Evolutionary conservation across 2,329 filamentous ascomycete genomes (phyloP), one percentile per base, ranked within the genome.

Genomic region (Talaromyces sp.): DNA sequence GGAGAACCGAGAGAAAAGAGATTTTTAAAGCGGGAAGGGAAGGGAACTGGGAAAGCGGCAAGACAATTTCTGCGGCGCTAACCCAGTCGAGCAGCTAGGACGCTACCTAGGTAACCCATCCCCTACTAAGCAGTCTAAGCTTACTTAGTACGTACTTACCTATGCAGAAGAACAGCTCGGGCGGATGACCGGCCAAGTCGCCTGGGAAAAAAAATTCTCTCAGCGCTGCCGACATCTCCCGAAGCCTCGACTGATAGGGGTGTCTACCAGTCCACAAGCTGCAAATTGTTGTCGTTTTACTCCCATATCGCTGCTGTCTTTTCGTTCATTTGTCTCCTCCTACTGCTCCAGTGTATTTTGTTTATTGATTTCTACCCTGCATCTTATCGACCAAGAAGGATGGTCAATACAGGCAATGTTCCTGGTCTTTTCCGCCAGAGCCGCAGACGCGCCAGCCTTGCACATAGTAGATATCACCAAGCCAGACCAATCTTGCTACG

Each of bases 181-280:
- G 31, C 50, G 50, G 50, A 54, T 54, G 50, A 16, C 50, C 50
- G 50, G 50, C 50, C 50, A 54, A 54, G 50, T 28, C 46, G 46
- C 37, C 44, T 18, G 37, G 44, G 52, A 50, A 31, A 60, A 60
- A 60, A 60, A n/a, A n/a, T n/a, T 60, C 52, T 52, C 58, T 60
- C 58, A 60, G 58, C 33, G 57, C 57, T 66, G 72, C 74, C 74
- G 75, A 75, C 69, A 73, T 76, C 71, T 76, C 73, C 75, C 75
- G 75, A 76, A 69, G 67, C 60, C 61, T 50, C 64, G 62, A 61
- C 25, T 28, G 48, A 28, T 33, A 52, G 48, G 48, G 46, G 46
- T 21, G 6, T 46, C 42, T 46, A 48, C 23, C 16, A n/a, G 8
- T 42, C 40, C 21, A 18, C 35, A 39, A 39, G 35, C 35, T 39